Conservation (phyloP, 768 basidiomycete genomes). For the Rubroboletus pulcherrimus region DNA sequence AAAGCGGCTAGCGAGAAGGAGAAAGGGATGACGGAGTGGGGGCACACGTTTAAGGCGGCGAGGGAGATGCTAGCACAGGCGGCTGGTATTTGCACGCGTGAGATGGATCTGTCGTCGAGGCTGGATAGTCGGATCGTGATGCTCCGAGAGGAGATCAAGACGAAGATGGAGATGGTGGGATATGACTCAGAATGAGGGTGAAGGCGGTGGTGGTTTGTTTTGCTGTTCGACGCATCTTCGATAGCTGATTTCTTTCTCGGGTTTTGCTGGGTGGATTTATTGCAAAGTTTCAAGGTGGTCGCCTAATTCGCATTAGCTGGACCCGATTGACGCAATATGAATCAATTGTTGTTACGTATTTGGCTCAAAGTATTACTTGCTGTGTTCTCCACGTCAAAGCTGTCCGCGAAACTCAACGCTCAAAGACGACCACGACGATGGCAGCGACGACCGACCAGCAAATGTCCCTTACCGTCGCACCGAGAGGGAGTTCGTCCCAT, state of each 20-base stretch:
- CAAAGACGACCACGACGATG: constrained; percentile 17
- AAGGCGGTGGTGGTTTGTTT: background rate
- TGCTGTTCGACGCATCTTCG: background rate
- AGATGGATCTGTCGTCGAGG: constrained; percentile 60
- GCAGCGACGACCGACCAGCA: constrained; percentile 53
- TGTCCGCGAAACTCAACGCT: background rate
- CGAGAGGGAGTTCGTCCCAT: constrained; percentile 37
- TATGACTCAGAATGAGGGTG: constrained; percentile 4
- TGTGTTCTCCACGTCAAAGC: constrained; percentile 14
- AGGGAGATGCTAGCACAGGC: constrained; percentile 51
- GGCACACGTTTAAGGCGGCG: constrained; percentile 43
- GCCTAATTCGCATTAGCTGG: background rate
- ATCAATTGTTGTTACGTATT: constrained; percentile 15
- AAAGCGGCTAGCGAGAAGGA: constrained; percentile 5
- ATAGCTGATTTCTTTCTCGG: background rate
- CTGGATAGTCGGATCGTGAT: constrained; percentile 68
- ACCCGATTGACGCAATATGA: background rate
- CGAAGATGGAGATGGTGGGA: constrained; percentile 52
- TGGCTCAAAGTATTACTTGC: constrained; percentile 10
- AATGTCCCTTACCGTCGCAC: constrained; percentile 50
- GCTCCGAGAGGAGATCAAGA: constrained; percentile 64
- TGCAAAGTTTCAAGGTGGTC: background rate
- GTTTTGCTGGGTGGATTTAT: background rate
- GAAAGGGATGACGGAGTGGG: constrained; percentile 39
- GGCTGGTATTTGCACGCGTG: constrained; percentile 43